phyloP scores from a whole-genome alignment of 805 yeast genomes.

The Priceomyces castillae region DNA sequence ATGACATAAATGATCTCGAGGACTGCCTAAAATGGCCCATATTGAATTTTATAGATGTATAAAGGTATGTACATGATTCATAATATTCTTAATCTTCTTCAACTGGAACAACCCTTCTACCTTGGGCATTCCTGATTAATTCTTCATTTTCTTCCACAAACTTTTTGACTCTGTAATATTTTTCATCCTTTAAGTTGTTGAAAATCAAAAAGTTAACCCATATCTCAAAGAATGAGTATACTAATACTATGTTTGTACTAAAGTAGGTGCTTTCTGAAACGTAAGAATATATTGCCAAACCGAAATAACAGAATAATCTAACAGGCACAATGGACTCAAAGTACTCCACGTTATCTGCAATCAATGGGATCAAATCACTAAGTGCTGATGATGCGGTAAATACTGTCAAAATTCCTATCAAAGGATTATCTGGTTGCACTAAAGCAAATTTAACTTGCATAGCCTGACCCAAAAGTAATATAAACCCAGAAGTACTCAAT shows the following conservation, averaged over 20 bases:
- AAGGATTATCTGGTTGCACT: slow-evolving; percentile 38
- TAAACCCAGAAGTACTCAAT: slow-evolving; percentile 44
- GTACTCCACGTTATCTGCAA: slow-evolving; percentile 46
- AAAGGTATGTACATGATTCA: slow-evolving; percentile 4
- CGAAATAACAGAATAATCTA: slow-evolving; percentile 50
- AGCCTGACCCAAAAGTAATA: slow-evolving; percentile 56
- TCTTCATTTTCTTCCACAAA: slow-evolving; percentile 39
- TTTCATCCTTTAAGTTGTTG: slow-evolving; percentile 64
- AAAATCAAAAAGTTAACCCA: slow-evolving; percentile 67
- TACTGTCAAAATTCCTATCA: slow-evolving; percentile 49
- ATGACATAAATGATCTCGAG: slow-evolving; percentile 50
- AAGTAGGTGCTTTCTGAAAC: slow-evolving; percentile 42
- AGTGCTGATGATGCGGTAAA: slow-evolving; percentile 44
- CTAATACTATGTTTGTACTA: slow-evolving; percentile 63
- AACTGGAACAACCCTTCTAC: slow-evolving; percentile 28
- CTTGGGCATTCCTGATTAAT: slow-evolving; percentile 28
- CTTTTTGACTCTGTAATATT: slow-evolving; percentile 45
- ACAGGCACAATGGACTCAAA: slow-evolving; percentile 62
- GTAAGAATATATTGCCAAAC: slow-evolving; percentile 49
- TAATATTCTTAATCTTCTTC: slow-evolving; percentile 6
- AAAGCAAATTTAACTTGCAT: slow-evolving; percentile 45
- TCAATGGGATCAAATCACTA: slow-evolving; percentile 58
- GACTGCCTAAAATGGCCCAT: slow-evolving; percentile 59
- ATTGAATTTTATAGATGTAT: slow-evolving; percentile 26
- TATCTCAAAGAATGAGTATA: slow-evolving; percentile 59